Evolutionary conservation across 2,329 filamentous ascomycete species (phyloP).

Genomic region (Pseudocercospora cruenta): DNA sequence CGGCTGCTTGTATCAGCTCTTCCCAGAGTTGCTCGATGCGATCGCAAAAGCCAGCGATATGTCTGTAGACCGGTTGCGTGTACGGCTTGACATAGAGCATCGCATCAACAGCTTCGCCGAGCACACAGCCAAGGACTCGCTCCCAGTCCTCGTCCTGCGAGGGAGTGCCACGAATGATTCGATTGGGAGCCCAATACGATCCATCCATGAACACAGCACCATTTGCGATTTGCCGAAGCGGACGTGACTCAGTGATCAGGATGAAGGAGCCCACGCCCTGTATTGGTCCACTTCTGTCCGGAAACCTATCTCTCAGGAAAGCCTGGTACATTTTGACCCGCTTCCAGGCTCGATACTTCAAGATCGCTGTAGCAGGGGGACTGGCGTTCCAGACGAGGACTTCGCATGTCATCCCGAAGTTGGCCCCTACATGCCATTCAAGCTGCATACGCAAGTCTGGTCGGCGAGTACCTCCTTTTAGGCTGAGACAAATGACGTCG

Average conservation of each 20-base stretch:
- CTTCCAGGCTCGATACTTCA: background rate
- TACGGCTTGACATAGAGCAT: background rate
- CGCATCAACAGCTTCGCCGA: background rate
- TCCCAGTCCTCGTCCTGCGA: background rate
- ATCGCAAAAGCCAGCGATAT: too few relatives aligned
- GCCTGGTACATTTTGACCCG: background rate
- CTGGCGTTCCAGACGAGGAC: background rate
- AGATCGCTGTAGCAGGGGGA: background rate
- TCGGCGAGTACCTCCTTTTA: background rate
- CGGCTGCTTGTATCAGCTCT: too few relatives aligned
- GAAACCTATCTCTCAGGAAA: background rate
- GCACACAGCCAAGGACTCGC: background rate
- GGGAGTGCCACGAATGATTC: background rate
- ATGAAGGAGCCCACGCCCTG: background rate
- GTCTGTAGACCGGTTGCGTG: too few relatives aligned
- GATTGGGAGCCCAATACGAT: background rate
- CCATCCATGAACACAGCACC: background rate
- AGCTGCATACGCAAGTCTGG: background rate
- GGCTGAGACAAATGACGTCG: background rate
- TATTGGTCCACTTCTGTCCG: background rate
- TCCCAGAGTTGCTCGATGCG: too few relatives aligned
- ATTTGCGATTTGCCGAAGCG: too few relatives aligned
- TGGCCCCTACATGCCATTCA: background rate
- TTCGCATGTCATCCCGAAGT: background rate
- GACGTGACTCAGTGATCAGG: background rate